Evolutionary conservation across 805 yeast genomes (phyloP), one percentile per base, ranked within the genome.

Genomic region (Barnettozyma botsteinii): DNA sequence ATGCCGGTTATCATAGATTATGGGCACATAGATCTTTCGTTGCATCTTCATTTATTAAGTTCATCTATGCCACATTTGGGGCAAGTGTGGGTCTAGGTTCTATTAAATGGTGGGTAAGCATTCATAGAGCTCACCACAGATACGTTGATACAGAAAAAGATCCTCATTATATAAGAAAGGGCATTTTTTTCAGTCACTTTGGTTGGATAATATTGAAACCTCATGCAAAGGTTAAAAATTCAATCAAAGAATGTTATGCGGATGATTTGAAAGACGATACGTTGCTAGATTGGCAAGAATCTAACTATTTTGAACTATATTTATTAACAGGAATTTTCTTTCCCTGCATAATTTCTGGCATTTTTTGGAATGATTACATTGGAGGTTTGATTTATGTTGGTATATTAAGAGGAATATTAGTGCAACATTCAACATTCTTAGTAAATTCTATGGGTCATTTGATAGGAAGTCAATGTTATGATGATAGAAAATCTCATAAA

Each of bases 121-220:
- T 85, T 33, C 98, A 89, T 66, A 69, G 95, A 44, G 88, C 93
- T 4, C 97, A 89, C 64, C 97, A 89, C 62, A 76, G 91, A 43
- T 85, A 74, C 60, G 81, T 93, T 31, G 96, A 89, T 56, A 82
- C 94, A 0, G 95, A 85, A 45, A 72, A 74, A 52, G 98, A 89
- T 60, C 97, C 98, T 1, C 87, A 85, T 62, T 79, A 79, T 54
- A 81, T 84, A 28, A 75, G 89, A 55, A 72, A 84, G 43, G 96
- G 97, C 0, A 72, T 87, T 51, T 62, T 74, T 53, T 88, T 78
- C 74, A 78, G 91, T 25, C 96, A 88, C 62, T 68, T 87, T 64
- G 97, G 96, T 4, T 89, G 96, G 95, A 72, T 85, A 65, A 56
- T 87, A 25, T 67, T 81, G 43, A 72, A 72, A 49, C 88, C 85